These are phyloP conservation scores for Dujonia santamariae DNA, from an alignment of 1,139 yeast genomes.

Conservation along the genomic window DNA sequence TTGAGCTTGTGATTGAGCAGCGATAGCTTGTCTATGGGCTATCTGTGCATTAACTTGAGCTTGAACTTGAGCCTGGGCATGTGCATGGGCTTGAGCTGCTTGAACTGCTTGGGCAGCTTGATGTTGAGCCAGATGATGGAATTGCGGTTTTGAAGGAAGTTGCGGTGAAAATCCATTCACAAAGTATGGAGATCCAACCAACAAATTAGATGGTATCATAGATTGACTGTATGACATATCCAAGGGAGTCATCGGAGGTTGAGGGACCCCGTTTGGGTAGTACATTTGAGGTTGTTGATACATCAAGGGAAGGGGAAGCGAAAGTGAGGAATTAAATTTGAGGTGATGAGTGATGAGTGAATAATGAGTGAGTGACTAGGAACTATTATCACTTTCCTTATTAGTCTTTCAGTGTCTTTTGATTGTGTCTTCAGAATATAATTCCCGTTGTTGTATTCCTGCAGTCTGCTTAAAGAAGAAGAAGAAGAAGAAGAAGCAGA, in stretches of 20 bases:
- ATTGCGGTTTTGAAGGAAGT: neutral
- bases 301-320: slow-evolving; percentile 1
- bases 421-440: too few relatives aligned
- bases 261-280: slow-evolving; percentile 2
- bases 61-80: slow-evolving; percentile 1
- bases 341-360: neutral
- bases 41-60: neutral
- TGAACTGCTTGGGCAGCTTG: slow-evolving; percentile 5
- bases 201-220: slow-evolving; percentile 65
- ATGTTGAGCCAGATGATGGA: slow-evolving; percentile 4
- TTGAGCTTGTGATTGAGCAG: neutral
- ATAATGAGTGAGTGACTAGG: neutral
- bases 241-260: slow-evolving; percentile 39
- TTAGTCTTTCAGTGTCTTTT: too few relatives aligned
- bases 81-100: neutral
- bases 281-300: slow-evolving; percentile 5
- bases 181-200: slow-evolving; percentile 65
- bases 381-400: too few relatives aligned
- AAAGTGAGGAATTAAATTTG: neutral
- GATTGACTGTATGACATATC: slow-evolving; percentile 58
- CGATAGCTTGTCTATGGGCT: neutral
- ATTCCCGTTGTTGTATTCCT: too few relatives aligned
- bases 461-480: too few relatives aligned
- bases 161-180: slow-evolving; percentile 5
- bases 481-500: too few relatives aligned